phyloP scores from a whole-genome alignment of 441 rosid genomes.

The Pelargonium citronellum region DNA sequence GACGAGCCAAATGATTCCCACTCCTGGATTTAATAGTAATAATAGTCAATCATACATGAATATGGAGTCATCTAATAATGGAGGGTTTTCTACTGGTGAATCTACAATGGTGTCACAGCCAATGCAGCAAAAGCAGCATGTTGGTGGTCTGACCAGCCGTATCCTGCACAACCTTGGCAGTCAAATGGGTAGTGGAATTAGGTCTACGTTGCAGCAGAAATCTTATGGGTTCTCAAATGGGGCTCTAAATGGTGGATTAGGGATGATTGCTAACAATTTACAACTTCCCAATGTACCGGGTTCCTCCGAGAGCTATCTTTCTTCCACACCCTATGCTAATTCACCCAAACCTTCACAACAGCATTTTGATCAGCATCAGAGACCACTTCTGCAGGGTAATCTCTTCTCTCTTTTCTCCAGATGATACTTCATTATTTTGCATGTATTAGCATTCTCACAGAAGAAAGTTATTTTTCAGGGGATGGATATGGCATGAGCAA shows the following conservation, averaged over 20 bases:
- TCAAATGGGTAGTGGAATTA: constrained; percentile 67
- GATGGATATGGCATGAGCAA: constrained; percentile 65
- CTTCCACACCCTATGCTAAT: constrained; percentile 41
- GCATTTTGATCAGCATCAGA: constrained; percentile 66
- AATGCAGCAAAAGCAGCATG: constrained; percentile 68
- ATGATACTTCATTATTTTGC: constrained; percentile 15
- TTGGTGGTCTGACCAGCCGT: constrained; percentile 69
- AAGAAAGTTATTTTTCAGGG: constrained; percentile 43
- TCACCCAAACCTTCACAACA: constrained; percentile 64
- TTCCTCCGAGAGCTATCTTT: constrained; percentile 52
- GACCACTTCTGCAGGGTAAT: constrained; percentile 59
- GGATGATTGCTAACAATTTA: constrained; percentile 55
- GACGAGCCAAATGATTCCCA: constrained; percentile 94
- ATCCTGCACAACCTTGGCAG: constrained; percentile 71
- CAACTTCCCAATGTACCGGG: constrained; percentile 57
- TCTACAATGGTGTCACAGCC: constrained; percentile 60
- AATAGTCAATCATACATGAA: constrained; percentile 52
- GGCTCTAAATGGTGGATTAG: constrained; percentile 57
- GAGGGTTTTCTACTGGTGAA: constrained; percentile 66
- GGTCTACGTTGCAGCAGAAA: constrained; percentile 84
- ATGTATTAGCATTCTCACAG: constrained; percentile 16
- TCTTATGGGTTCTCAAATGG: constrained; percentile 67
- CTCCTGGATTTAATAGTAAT: constrained; percentile 71
- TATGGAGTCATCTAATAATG: constrained; percentile 60
- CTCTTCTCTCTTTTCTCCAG: not conserved